Evolutionary conservation across 2,329 filamentous ascomycete genomes (phyloP).

Genomic region (Fusarium coicis): DNA sequence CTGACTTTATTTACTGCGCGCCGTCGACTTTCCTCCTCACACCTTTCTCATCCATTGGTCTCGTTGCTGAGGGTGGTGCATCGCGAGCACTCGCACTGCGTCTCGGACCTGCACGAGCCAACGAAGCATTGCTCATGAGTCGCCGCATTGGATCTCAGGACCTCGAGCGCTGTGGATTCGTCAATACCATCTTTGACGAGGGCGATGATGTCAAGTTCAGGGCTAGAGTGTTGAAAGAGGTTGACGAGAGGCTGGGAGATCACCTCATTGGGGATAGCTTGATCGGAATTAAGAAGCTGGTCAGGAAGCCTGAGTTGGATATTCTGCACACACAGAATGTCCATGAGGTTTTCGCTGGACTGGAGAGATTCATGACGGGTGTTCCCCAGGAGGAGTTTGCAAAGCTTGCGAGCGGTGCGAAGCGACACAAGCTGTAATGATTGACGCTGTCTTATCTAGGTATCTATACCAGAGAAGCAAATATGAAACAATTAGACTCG

Average conservation of each 20-base stretch:
- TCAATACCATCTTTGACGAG: constrained; percentile 81
- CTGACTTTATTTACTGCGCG: constrained; percentile 91
- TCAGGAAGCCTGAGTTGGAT: constrained; percentile 78
- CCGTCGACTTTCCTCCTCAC: constrained; percentile 88
- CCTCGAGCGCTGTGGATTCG: constrained; percentile 80
- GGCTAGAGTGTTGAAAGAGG: constrained; percentile 77
- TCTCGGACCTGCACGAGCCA: constrained; percentile 83
- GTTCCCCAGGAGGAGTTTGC: constrained; percentile 89
- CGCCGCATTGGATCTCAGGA: constrained; percentile 79
- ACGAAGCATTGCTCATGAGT: constrained; percentile 93
- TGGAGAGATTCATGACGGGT: constrained; percentile 82
- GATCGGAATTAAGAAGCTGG: constrained; percentile 84
- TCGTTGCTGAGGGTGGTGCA: constrained; percentile 89
- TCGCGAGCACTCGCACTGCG: constrained; percentile 82
- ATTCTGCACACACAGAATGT: constrained; percentile 81
- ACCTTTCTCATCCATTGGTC: constrained; percentile 88
- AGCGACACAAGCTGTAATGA: constrained; percentile 88
- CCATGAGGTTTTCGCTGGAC: constrained; percentile 84
- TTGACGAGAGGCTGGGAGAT: constrained; percentile 81
- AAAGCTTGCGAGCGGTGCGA: constrained; percentile 86
- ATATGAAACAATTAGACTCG: background rate
- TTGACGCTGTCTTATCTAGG: background rate
- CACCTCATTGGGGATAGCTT: constrained; percentile 85
- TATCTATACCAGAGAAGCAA: background rate
- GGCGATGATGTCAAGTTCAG: constrained; percentile 77